Conservation (phyloP, 106 monocot species). For the Dendrobium huoshanense region DNA sequence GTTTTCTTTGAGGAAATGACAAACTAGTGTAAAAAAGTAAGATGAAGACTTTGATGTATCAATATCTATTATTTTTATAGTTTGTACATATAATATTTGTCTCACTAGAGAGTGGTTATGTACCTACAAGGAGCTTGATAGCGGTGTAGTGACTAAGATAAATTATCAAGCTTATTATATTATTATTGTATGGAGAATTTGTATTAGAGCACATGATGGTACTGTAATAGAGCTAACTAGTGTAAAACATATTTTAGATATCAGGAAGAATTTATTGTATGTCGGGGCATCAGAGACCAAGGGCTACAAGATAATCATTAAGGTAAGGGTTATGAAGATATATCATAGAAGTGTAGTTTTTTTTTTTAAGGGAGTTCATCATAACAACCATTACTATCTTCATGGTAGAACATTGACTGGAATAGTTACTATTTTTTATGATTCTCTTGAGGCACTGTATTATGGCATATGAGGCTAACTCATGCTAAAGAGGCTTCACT, state of each 20-base stretch:
- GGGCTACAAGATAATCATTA: not conserved
- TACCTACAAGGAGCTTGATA: not conserved
- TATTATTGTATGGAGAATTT: not conserved
- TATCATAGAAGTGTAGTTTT: not conserved
- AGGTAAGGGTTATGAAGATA: not conserved
- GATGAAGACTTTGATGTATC: not conserved
- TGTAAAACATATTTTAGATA: not conserved
- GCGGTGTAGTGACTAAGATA: no score
- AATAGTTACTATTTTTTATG: not conserved
- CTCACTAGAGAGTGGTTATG: not conserved
- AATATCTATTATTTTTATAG: not conserved
- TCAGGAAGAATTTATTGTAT: not conserved
- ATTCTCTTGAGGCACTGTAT: not conserved
- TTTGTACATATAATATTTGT: not conserved
- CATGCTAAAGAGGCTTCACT: not conserved
- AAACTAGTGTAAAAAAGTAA: not conserved
- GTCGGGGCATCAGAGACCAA: not conserved
- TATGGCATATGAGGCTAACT: not conserved
- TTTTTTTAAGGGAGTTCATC: not conserved
- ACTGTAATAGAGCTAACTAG: not conserved
- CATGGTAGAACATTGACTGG: not conserved
- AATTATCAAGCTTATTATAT: not conserved
- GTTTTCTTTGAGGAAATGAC: not conserved
- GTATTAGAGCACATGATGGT: not conserved
- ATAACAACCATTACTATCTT: not conserved